A percentile compares a stretch with the other conserved stretches of the same genome.
Conservation (phyloP, 2,329 filamentous ascomycete genomes). For the Ceratocystis albifundus region DNA sequence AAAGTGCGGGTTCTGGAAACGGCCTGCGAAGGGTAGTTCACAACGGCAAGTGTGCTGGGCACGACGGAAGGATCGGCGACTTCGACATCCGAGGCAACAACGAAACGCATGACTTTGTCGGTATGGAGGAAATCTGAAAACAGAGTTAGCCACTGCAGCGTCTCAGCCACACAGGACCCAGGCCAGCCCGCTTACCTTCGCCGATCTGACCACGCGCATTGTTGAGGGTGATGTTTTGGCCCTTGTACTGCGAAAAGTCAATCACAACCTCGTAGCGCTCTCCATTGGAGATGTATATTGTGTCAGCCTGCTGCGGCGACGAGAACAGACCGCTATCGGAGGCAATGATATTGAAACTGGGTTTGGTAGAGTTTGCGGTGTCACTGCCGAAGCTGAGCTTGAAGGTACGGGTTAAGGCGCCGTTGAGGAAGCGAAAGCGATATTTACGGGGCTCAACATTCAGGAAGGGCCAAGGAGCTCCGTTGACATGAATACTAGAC, state of each 20-base stretch:
- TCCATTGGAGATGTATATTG: conserved; percentile 38
- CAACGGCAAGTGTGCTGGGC: conserved; percentile 30
- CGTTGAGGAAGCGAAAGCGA: conserved; percentile 44
- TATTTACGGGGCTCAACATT: conserved; percentile 51
- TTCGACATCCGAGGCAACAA: conserved; percentile 32
- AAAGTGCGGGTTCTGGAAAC: conserved; percentile 36
- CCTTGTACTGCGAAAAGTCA: conserved; percentile 41
- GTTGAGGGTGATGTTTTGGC: conserved; percentile 37
- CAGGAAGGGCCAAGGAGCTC: conserved; percentile 47
- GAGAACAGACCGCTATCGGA: conserved; percentile 43
- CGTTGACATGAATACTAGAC: conserved; percentile 32
- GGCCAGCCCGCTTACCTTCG: conserved; percentile 13
- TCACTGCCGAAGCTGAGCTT: conserved; percentile 36
- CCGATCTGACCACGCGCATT: conserved; percentile 26
- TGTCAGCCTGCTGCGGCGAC: conserved; percentile 4
- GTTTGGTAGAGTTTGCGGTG: conserved; percentile 26
- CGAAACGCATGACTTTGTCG: conserved; percentile 42
- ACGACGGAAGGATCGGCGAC: conserved; percentile 32
- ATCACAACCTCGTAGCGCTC: conserved; percentile 48
- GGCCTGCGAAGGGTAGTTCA: conserved; percentile 32
- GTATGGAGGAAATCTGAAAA: conserved; percentile 39
- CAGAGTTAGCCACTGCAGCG: too few relatives aligned
- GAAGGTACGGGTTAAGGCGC: conserved; percentile 39
- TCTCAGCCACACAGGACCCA: background rate
- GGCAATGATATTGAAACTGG: conserved; percentile 43